Percentiles rank a stretch among this genome's conserved stretches.
Evolutionary conservation across 805 yeast genomes (phyloP).

Genomic region (Candida boleticola): DNA sequence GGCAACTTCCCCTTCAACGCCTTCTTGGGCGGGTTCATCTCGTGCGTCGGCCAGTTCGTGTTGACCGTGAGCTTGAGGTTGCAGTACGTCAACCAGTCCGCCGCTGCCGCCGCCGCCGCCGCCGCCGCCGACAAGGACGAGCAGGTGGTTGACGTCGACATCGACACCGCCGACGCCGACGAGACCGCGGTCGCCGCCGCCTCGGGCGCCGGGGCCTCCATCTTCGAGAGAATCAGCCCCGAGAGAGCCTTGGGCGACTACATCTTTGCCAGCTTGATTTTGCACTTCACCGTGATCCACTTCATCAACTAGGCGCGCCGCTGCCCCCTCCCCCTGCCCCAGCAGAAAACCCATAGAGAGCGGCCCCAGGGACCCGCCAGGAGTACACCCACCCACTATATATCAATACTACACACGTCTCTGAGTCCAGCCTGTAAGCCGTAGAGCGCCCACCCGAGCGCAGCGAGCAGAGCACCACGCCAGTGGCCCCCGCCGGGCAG

Average conservation of each 20-base stretch:
- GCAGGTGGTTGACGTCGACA: slow-evolving; percentile 5
- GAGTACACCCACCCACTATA: too few species aligned
- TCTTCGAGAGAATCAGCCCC: slow-evolving; percentile 23
- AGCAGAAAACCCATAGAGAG: too few species aligned
- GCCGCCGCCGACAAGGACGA: slow-evolving; percentile 7
- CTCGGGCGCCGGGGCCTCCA: slow-evolving; percentile 4
- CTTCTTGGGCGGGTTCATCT: slow-evolving; percentile 85
- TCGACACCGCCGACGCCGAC: slow-evolving; percentile 4
- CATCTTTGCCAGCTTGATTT: slow-evolving; percentile 77
- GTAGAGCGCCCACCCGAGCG: neutral
- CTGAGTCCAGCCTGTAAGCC: too few species aligned
- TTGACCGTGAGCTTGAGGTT: slow-evolving; percentile 78
- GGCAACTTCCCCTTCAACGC: slow-evolving; percentile 98
- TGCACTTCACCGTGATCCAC: slow-evolving; percentile 87
- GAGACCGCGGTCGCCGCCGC: slow-evolving; percentile 14
- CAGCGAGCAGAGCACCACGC: neutral
- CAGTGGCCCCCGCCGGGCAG: neutral
- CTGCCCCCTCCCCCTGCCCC: too few species aligned
- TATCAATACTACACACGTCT: too few species aligned
- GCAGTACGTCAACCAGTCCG: slow-evolving; percentile 43
- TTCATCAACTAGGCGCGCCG: slow-evolving; percentile 65
- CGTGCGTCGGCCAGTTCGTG: slow-evolving; percentile 95
- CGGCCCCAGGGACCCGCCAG: too few species aligned
- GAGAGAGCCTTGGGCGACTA: slow-evolving; percentile 83
- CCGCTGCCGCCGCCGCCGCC: slow-evolving; percentile 5